Base-by-base conservation (phyloP, 768 basidiomycete genomes). In the Mycena sanguinolenta region DNA sequence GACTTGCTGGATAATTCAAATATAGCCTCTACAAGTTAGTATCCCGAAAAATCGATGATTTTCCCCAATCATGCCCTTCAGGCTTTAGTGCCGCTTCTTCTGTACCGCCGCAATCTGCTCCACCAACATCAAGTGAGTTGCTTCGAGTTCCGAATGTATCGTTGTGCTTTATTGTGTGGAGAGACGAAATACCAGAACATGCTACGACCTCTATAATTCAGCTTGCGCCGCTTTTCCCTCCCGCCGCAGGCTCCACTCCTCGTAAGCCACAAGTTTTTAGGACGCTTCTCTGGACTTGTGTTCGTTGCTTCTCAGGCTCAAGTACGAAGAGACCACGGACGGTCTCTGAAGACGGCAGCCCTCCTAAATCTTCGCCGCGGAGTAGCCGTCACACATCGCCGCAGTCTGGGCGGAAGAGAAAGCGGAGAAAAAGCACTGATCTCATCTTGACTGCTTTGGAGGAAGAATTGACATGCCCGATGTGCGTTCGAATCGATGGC, bases 391-490 rank as follows among this genome's bases (percentile, higher is more conserved):
- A 0, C 16, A 12, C 39, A 1, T 55, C 63, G 58, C 32, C 69
- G 13, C 10, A 34, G 50, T 55, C 50, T 44, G 50, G 49, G 39
- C 54, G 63, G 4, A 54, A 27, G 23, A 61, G 44, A 17, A 71
- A 67, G 49, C 39, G 54, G 44, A 54, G 55, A 30, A 66, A 63
- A 38, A n/a, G 19, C 3, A n/a, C 32, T 0, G 68, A 64, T 32
- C 59, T 38, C 13, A 54, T 64, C 21, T 76, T 92, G 49, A 81
- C 82, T 4, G 82, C 73, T n/a, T 87, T 89, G 57, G 91, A 91
- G 76, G 85, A 88, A 52, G 92, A 92, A 73, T 78, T 93, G 57
- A 88, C 82, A 19, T 94, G 93, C 78, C 88, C 93, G 1, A 91
- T 94, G 93, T 93, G 77, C 55, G 91, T 84, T 27, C 62, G 50